Evolutionary conservation across 768 basidiomycete species (phyloP), one percentile per base, ranked within the genome.

Genomic region (Nidularia pulvinata): DNA sequence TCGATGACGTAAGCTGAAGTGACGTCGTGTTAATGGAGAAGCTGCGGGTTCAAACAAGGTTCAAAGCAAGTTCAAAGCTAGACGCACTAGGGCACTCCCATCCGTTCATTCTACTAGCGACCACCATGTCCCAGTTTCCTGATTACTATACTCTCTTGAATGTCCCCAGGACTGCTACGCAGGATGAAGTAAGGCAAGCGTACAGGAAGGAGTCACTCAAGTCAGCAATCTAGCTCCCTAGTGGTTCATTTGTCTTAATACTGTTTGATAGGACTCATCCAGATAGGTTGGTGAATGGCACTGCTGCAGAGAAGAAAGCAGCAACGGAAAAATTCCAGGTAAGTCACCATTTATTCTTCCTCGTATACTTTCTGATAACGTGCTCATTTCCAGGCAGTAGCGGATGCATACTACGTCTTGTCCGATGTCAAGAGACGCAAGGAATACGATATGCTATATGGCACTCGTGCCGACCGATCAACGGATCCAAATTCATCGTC

Each of bases 361-460:
- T 36, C 19, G n/a, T 36, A 57, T 33, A 57, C 37, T 14, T 33
- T 37, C 13, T 14, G 48, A 30, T 9, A 9, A 46, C 37, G n/a
- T 39, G n/a, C n/a, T n/a, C n/a, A 32, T 48, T n/a, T 48, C 1
- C 64, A 89, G 89, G 85, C 89, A 6, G 86, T 97, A 57, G 93
- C 95, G 50, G 95, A 97, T 68, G 94, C 94, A 14, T 96, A 96
- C 72, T 97, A 92, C 66, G 90, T 95, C 30, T 82, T 98, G 36
- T 93, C 91, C 2, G 93, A 97, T 68, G 69, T 85, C 4, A 76
- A 78, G 43, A 78, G 89, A 53, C 81, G 88, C 54, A 76, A 68
- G 61, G 89, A 93, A 68, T 93, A 93, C 58, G 91, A 93, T 58
- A 58, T 58, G 0, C 69, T 92, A 0, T 88, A 88, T 63, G 68